Evolutionary conservation across 306 rosid genomes (phyloP), one percentile per base, ranked within the genome.

Genomic region (Fragaria vesca): DNA sequence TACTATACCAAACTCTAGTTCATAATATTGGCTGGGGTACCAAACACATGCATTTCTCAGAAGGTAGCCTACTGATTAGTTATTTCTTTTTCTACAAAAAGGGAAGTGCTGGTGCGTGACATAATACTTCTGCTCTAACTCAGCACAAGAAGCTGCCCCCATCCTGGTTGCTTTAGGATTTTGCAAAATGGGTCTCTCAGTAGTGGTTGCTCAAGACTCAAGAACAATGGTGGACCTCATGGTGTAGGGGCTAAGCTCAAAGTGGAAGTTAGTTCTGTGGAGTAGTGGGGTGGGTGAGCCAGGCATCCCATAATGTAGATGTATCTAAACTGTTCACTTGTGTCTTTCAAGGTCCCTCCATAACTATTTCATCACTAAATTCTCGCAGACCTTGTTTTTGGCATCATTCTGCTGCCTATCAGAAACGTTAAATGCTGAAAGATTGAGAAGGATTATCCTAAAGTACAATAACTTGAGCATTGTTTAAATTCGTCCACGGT

Each of bases 171-270:
- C 43, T 26, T 47, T 1, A 26, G 43, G 17, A 15, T 47, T 47
- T 70, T 47, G 12, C 46, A 81, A 69, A 9, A 36, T 86, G 81
- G 67, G 62, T 36, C 60, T 78, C 70, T 75, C 72, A 65, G 62
- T 45, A 47, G 51, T 73, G 68, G 61, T 48, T 61, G 68, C 76
- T 70, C 69, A 2, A n/a, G 61, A 54, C 61, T 54, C 61, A 0
- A 8, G 30, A 38, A 75, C 80, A 38, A 40, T 82, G 82, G 86
- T 82, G 90, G 94, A 82, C 85, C 87, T 69, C 51, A 15, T 55
- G 69, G 65, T 58, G 4, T 61, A 24, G 36, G 32, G 40, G 82
- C 42, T 48, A 18, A 71, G 50, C 68, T 77, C 80, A 74, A 66
- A 66, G 54, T 73, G 81, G 72, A 36, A 61, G 74, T 71, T 57